Evolutionary conservation across 1,284 basidiomycete genomes (phyloP), one percentile per base, ranked within the genome.

Genomic region (Neonothopanus nambi): DNA sequence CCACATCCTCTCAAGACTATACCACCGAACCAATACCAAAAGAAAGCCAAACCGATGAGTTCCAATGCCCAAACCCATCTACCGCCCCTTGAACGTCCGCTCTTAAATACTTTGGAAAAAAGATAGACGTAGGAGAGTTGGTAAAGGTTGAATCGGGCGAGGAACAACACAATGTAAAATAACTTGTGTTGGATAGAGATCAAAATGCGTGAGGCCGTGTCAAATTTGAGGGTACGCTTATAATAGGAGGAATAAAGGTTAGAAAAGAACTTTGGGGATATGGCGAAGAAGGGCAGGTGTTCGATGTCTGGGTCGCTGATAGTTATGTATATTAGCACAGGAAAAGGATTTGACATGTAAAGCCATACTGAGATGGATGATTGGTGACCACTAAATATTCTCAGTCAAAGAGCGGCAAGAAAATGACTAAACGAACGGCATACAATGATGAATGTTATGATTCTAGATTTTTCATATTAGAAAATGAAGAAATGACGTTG

Each of bases 131-230:
- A 99, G 3, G 94, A 95, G 58, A 91, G 87, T 47, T 78, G 87
- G 69, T 98, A 98, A 43, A 99, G 89, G 71, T 99, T 99, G 79
- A 98, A 97, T 46, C 96, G 88, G 3, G 90, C 96, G 56, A 99
- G 86, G 12, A 83, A 82, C 76, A 99, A 89, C 64, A 99, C 78
- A 61, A 97, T 55, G 72, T 98, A 99, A 74, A 98, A 99, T 38
- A 98, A 78, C 57, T 89, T 87, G 72, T 98, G 95, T 75, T 99
- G 96, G 20, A 93, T 55, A 13, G 84, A 72, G 51, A 98, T 74
- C 61, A 96, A 72, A 59, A 84, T 63, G 24, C 80, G 90, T 75
- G 59, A 89, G 79, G 12, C 72, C 58, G 61, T 74, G 68, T 98
- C 93, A 63, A 96, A 91, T 44, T 73, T 70, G 79, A 99, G 85